These are phyloP conservation scores for Termitomyces sp. DNA, from an alignment of 768 basidiomycete genomes.

Conservation along the genomic window DNA sequence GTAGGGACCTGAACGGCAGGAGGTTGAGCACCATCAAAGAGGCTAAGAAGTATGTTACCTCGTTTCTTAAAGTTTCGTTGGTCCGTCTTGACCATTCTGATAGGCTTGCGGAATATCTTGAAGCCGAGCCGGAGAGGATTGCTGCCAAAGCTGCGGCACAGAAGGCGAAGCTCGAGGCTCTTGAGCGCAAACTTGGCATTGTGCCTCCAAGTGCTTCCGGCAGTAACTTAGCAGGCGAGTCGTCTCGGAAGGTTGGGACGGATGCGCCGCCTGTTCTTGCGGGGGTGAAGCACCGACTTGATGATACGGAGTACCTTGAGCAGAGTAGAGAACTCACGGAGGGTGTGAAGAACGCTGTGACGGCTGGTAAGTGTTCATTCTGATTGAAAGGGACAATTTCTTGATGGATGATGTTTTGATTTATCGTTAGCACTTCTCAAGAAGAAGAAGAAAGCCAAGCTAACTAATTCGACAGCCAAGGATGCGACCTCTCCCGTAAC, in stretches of 20 bases:
- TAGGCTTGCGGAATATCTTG: constrained; percentile 83
- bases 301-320: constrained; percentile 90
- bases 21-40: constrained; percentile 93
- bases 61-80: neutral
- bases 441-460: constrained; percentile 70
- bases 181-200: constrained; percentile 85
- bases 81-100: neutral
- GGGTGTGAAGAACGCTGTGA: constrained; percentile 85
- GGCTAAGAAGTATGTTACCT: constrained; percentile 74
- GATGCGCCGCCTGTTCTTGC: constrained; percentile 42
- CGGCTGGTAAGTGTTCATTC: constrained; percentile 51
- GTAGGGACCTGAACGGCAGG: constrained; percentile 86
- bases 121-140: constrained; percentile 75
- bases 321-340: constrained; percentile 89
- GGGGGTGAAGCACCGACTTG: constrained; percentile 84
- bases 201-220: constrained; percentile 24
- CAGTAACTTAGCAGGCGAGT: constrained; percentile 20
- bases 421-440: constrained; percentile 51
- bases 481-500: neutral
- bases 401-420: neutral
- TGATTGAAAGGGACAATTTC: neutral
- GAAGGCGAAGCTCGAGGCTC: constrained; percentile 74
- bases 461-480: constrained; percentile 21
- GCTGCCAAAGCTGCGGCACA: constrained; percentile 74
- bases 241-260: constrained; percentile 17